Evolutionary conservation across 2,329 filamentous ascomycete species (phyloP), one percentile per base, ranked within the genome.

Genomic region (Colletotrichum cordylinicola): DNA sequence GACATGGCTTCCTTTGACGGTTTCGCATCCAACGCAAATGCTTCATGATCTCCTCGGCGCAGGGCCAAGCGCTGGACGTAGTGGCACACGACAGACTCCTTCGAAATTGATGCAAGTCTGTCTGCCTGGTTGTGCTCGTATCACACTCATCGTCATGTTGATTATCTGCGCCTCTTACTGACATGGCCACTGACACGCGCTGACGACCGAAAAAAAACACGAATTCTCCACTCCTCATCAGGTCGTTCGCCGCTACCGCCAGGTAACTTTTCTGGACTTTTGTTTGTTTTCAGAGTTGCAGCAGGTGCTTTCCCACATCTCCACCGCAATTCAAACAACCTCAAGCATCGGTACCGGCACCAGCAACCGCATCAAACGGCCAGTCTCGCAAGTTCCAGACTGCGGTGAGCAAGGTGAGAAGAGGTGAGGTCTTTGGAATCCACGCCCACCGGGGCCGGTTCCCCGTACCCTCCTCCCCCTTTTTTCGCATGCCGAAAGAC

Each of bases 401-500:
- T 69, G n/a, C 52, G 33, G 55, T 15, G 67, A 33, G 64, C 64
- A 31, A 67, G 39, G 64, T 67, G 43, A 52, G 64, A 12, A 31
- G 48, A 18, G 15, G 61, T 24, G 21, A 60, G n/a, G 33, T 33
- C 27, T 15, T 21, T 27, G 43, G 43, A 52, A 52, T 52, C 43
- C 15, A 24, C 64, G 64, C 37, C 64, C 64, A 48, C 64, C 64
- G 39, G 43, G n/a, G 43, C 43, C 43, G 43, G 39, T 43, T 33
- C 64, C 56, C 56, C 62, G 37, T 70, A 43, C 33, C 21, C 52
- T 15, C 43, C 60, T 60, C 56, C 60, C 74, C 74, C 74, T 48
- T 65, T 65, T 65, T 62, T 39, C 43, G 39, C 69, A 72, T 72
- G 69, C 69, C 74, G 65, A 69, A 58, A 60, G 74, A 76, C 56